Percentiles rank a stretch among this genome's conserved stretches.
Evolutionary conservation across 139 green algal genomes (phyloP).

Genomic region (Chlamydomonas eustigma): DNA sequence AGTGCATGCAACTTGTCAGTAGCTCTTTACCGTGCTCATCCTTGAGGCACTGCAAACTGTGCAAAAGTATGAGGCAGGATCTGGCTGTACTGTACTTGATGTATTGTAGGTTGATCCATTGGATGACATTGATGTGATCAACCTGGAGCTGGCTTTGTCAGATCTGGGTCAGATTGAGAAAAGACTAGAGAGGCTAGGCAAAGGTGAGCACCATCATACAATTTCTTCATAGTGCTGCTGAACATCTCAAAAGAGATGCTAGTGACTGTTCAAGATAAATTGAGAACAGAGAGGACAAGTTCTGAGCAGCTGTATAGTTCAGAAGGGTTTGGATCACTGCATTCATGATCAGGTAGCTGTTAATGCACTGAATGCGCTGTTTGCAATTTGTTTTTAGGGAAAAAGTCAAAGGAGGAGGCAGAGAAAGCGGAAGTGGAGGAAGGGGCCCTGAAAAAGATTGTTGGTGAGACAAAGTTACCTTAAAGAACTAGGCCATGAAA

Average conservation of each 20-base stretch:
- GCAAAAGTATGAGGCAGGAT: no score
- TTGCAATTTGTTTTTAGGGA: conserved; percentile 32
- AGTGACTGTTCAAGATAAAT: no score
- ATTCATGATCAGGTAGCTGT: no score
- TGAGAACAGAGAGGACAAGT: no score
- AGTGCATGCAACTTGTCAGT: no score
- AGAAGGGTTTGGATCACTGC: no score
- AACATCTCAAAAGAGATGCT: no score
- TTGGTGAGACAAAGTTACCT: not conserved
- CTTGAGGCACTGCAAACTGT: no score
- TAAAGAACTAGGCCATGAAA: no score
- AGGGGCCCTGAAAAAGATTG: conserved; percentile 60
- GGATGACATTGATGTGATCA: conserved; percentile 86
- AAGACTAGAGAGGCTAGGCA: conserved; percentile 79
- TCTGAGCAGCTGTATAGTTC: no score
- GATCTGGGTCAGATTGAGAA: conserved; percentile 88
- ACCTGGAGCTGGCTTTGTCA: conserved; percentile 91
- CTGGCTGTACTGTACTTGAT: no score
- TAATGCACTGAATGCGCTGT: not conserved
- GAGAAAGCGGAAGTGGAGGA: conserved; percentile 67
- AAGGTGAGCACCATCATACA: conserved; percentile 63
- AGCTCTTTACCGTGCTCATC: no score
- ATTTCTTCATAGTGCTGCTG: not conserved
- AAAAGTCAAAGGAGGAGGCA: conserved; percentile 67
- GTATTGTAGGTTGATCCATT: conserved; percentile 44